Evolutionary conservation across 768 basidiomycete genomes (phyloP), one percentile per base, ranked within the genome.

Genomic region (Dictyophora rubrovolvata): DNA sequence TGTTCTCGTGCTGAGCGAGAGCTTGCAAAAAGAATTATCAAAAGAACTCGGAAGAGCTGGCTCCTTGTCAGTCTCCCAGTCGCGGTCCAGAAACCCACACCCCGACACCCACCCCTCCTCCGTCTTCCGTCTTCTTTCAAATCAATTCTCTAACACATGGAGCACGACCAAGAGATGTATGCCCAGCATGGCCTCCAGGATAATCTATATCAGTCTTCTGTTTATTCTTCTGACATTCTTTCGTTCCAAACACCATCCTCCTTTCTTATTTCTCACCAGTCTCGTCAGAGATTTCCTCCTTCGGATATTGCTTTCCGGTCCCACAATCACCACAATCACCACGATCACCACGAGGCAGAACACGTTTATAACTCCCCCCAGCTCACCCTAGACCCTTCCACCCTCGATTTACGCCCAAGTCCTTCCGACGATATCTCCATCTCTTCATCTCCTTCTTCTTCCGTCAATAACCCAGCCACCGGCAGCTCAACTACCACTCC

Each of bases 301-400:
- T 52, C 57, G 33, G 20, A 48, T 33, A 51, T 22, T 22, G n/a
- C 57, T 34, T 59, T 59, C 48, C 49, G 57, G 48, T 52, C 57
- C 57, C 57, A 36, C 28, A 36, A 36, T 53, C 57, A 47, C 36
- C 57, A 59, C 28, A 42, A 42, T 42, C 42, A 42, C 42, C 42
- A 28, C 28, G 56, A 57, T 48, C 56, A 57, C 4, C 56, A 59
- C 50, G 57, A 59, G 57, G 57, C 50, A 2, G 49, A 35, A 52
- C 57, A 59, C 57, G 57, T 59, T 59, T 59, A 59, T 53, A 48
- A 59, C 57, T 59, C 57, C 48, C 57, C 57, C 20, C 56, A 48
- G 47, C 57, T 59, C 50, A 53, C 57, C 57, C 57, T 59, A 35
- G 57, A 59, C 57, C 57, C 57, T 52, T 59, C 57, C 5, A 59